These are phyloP conservation scores for Diospyros kaki DNA, from an alignment of 148 eudicot species.

Conservation along the genomic window DNA sequence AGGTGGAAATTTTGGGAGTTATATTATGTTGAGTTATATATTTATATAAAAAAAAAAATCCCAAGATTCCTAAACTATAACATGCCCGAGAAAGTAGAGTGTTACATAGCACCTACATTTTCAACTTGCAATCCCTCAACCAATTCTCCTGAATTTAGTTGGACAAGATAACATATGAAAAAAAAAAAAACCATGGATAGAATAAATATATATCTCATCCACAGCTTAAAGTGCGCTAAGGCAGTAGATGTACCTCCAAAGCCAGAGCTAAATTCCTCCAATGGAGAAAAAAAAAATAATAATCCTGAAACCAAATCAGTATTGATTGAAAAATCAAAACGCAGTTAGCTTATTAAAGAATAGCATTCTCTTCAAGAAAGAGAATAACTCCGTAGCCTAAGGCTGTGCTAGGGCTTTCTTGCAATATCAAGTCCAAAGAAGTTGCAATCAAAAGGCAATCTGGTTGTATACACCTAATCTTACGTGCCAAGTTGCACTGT, in stretches of 20 bases:
- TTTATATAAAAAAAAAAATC: no score
- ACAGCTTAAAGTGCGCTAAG: background rate
- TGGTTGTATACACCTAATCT: no score
- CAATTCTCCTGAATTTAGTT: background rate
- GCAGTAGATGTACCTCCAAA: background rate
- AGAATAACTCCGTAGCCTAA: background rate
- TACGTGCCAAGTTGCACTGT: no score
- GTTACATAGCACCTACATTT: background rate
- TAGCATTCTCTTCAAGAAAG: background rate
- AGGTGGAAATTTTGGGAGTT: no score
- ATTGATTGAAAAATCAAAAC: background rate
- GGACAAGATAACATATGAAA: background rate
- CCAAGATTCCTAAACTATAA: no score
- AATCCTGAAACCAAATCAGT: conserved; percentile 1
- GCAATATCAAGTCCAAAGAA: background rate
- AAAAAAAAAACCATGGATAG: background rate
- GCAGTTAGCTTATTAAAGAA: background rate
- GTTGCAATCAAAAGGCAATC: no score
- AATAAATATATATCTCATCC: background rate
- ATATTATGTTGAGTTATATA: no score
- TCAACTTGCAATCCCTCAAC: background rate
- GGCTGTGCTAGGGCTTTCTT: background rate
- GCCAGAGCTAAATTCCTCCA: background rate
- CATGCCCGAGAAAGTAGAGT: no score
- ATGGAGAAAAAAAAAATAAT: background rate